These are phyloP conservation scores for Malassezia yamatoensis DNA, from an alignment of 1,284 basidiomycete species.

Conservation along the genomic window DNA sequence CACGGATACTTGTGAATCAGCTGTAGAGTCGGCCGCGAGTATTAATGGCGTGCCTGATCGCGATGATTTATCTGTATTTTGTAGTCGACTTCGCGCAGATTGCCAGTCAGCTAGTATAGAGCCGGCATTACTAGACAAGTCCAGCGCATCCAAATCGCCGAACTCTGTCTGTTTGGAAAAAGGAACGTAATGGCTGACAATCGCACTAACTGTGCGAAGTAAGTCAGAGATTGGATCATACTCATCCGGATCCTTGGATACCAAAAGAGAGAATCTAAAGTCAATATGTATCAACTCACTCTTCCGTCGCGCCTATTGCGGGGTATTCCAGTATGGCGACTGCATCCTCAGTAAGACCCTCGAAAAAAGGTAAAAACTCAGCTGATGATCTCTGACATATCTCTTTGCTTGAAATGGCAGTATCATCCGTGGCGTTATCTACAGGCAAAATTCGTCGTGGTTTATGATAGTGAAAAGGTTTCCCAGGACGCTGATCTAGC, in stretches of 20 bases:
- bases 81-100: neutral
- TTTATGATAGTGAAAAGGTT: slow-evolving; percentile 18
- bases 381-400: slow-evolving; percentile 10
- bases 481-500: neutral
- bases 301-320: slow-evolving; percentile 24
- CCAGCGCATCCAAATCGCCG: slow-evolving; percentile 35
- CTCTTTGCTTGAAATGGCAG: slow-evolving; percentile 4
- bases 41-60: slow-evolving; percentile 15
- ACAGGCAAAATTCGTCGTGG: slow-evolving; percentile 20
- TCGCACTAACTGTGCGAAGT: slow-evolving; percentile 29
- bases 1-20: slow-evolving; percentile 2
- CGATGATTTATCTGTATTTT: neutral
- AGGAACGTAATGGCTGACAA: slow-evolving; percentile 33
- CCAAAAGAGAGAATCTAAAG: slow-evolving; percentile 26
- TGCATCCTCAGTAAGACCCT: slow-evolving; percentile 10
- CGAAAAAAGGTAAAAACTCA: neutral
- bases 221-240: slow-evolving; percentile 45
- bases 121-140: slow-evolving; percentile 30
- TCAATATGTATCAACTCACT: slow-evolving; percentile 9
- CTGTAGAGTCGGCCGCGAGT: neutral
- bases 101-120: slow-evolving; percentile 10
- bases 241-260: slow-evolving; percentile 38
- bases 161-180: slow-evolving; percentile 24
- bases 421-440: too few species aligned
- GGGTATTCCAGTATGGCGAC: slow-evolving; percentile 34